Evolutionary conservation across 306 rosid species (phyloP), one percentile per base, ranked within the genome.

Genomic region (Geum urbanum): DNA sequence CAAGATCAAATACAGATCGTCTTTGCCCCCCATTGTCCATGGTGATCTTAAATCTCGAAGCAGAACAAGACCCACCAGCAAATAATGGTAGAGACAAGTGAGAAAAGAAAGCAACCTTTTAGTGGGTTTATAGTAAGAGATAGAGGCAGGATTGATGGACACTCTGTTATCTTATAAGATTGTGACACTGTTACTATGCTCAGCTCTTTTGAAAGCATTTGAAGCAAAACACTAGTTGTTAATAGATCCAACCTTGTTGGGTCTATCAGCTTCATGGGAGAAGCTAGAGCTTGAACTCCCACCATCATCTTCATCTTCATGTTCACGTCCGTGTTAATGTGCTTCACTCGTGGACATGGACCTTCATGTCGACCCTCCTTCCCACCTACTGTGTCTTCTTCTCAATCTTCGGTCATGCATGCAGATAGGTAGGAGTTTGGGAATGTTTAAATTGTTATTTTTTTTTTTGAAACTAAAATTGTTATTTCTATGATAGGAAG

Each of bases 11-110:
- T 41, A 62, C 57, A 74, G 86, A 84, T 84, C 63, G 82, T 76
- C 73, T 67, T 80, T 84, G 84, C 80, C 75, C 86, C 88, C 84
- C 86, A 76, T 81, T 81, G 65, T 73, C 64, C 20, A 62, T 9
- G 41, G 43, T 63, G 69, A 80, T 78, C 81, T 68, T 68, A 75
- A 70, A 80, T 70, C 71, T 52, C 62, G 65, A 46, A 70, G 35
- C 76, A 68, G 70, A 27, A 73, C 18, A 73, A 68, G 85, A 77
- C 77, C 87, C 85, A 84, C 83, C 81, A 77, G 63, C 78, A 71
- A 61, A 75, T 78, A 78, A 80, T 84, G 78, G 75, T 44, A 72
- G 72, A 77, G 72, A 68, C 77, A 70, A 70, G 66, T 60, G 47
- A 74, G 50, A 74, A 71, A 69, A 77, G 67, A 6, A 24, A 32